phyloP scores from a whole-genome alignment of 306 rosid genomes.

The Dicorynia guianensis region DNA sequence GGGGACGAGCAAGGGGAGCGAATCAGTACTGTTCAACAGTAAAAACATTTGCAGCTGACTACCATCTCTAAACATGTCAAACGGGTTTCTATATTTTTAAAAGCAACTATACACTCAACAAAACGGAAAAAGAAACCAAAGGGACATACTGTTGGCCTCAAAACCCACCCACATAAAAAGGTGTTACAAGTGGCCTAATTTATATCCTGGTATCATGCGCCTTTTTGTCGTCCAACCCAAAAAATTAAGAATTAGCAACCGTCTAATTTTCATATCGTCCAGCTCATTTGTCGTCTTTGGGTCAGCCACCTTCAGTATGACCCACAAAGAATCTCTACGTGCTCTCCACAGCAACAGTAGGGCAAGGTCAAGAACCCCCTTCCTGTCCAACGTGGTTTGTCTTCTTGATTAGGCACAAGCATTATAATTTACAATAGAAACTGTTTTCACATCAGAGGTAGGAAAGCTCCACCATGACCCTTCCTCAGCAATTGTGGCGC shows the following conservation, averaged over 20 bases:
- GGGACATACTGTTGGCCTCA: slow-evolving; percentile 48
- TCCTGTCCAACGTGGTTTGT: not conserved
- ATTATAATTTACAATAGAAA: slow-evolving; percentile 26
- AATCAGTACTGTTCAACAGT: no score
- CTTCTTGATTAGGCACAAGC: not conserved
- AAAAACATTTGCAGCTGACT: no score
- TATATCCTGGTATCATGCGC: slow-evolving; percentile 43
- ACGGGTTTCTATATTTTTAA: slow-evolving; percentile 45
- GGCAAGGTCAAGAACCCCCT: slow-evolving; percentile 28
- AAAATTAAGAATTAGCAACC: slow-evolving; percentile 26
- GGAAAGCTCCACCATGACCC: slow-evolving; percentile 98
- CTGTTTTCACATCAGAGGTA: slow-evolving; percentile 79
- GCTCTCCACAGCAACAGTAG: slow-evolving; percentile 25
- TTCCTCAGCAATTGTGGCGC: slow-evolving; percentile 87
- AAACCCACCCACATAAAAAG: slow-evolving; percentile 48
- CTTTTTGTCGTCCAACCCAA: slow-evolving; percentile 33
- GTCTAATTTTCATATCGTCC: slow-evolving; percentile 30
- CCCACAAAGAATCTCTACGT: slow-evolving; percentile 23
- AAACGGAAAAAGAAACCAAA: slow-evolving; percentile 11
- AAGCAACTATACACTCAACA: slow-evolving; percentile 49
- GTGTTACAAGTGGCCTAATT: slow-evolving; percentile 45
- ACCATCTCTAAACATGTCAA: slow-evolving; percentile 14
- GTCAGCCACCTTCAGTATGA: slow-evolving; percentile 31
- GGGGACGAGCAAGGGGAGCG: no score
- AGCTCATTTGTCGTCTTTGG: not conserved